Evolutionary conservation across 176 grass and related monocot genomes (phyloP).

Genomic region (Puya raimondii): DNA sequence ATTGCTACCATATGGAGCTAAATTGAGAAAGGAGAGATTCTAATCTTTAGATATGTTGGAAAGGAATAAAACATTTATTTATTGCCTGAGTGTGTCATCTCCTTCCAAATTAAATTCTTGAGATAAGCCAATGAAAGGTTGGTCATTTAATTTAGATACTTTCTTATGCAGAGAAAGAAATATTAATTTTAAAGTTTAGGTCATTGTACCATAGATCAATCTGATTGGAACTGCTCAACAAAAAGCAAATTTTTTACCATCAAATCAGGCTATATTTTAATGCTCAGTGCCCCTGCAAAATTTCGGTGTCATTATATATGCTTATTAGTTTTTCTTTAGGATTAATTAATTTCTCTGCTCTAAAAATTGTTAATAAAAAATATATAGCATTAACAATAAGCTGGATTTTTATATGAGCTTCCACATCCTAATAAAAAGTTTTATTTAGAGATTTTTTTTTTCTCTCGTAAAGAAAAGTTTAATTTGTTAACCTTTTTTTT

Average conservation of each 20-base stretch:
- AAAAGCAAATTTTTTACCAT: slow-evolving; percentile 11
- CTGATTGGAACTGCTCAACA: slow-evolving; percentile 27
- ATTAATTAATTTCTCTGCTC: too few relatives aligned
- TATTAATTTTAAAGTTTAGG: slow-evolving; percentile 9
- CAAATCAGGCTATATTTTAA: slow-evolving; percentile 3
- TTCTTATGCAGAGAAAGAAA: background rate
- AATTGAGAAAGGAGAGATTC: too few relatives aligned
- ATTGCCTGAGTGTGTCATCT: too few relatives aligned
- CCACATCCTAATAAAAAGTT: too few relatives aligned
- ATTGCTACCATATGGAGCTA: too few relatives aligned
- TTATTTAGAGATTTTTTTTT: too few relatives aligned
- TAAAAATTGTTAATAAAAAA: too few relatives aligned
- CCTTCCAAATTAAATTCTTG: too few relatives aligned
- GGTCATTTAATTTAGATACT: background rate
- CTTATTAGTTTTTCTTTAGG: slow-evolving; percentile 11
- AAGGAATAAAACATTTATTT: too few relatives aligned
- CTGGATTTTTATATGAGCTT: too few relatives aligned
- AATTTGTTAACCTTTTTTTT: background rate
- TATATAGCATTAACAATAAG: too few relatives aligned
- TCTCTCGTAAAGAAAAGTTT: background rate
- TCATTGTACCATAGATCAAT: background rate
- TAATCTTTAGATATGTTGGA: too few relatives aligned
- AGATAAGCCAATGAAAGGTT: background rate
- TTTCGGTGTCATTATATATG: slow-evolving; percentile 2
- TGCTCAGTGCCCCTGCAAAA: background rate